Evolutionary conservation across 371 early-diverging fungal species (phyloP).

Genomic region (Mucor circinelloides): DNA sequence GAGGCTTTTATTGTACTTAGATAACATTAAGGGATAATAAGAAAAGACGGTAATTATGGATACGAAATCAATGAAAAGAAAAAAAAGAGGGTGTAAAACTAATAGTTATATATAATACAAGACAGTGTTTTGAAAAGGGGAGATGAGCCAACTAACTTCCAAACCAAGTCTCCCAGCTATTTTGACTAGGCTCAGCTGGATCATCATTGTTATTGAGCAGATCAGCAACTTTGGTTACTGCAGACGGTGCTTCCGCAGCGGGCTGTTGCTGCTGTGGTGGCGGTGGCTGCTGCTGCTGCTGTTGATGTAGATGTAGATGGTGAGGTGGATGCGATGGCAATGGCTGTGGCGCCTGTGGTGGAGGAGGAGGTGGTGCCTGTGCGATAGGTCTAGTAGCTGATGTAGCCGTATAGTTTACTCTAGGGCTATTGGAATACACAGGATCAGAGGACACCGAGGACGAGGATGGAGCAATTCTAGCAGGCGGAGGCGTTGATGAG

Average conservation of each 20-base stretch:
- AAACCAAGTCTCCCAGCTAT: conserved; percentile 58
- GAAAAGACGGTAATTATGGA: neutral
- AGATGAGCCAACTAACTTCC: conserved; percentile 12
- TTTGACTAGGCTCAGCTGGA: conserved; percentile 43
- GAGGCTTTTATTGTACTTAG: neutral
- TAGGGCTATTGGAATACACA: neutral
- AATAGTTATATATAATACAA: neutral
- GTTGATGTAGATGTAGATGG: conserved; percentile 7
- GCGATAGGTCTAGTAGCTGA: conserved; percentile 3
- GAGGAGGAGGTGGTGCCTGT: neutral
- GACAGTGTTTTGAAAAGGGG: neutral
- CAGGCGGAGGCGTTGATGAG: conserved; percentile 14
- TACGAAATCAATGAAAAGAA: neutral
- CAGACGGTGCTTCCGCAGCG: conserved; percentile 15
- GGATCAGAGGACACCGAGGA: neutral
- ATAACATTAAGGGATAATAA: neutral
- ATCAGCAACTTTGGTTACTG: conserved; percentile 53
- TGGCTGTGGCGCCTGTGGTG: neutral
- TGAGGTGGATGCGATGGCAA: neutral
- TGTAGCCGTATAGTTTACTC: neutral
- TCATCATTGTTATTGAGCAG: conserved; percentile 50
- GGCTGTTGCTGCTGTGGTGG: conserved; percentile 1
- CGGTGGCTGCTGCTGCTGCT: conserved; percentile 11
- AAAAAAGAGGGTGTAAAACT: neutral
- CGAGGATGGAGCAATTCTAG: conserved; percentile 3